Evolutionary conservation across 2,329 filamentous ascomycete species (phyloP).

Genomic region (Madurella fahalii): DNA sequence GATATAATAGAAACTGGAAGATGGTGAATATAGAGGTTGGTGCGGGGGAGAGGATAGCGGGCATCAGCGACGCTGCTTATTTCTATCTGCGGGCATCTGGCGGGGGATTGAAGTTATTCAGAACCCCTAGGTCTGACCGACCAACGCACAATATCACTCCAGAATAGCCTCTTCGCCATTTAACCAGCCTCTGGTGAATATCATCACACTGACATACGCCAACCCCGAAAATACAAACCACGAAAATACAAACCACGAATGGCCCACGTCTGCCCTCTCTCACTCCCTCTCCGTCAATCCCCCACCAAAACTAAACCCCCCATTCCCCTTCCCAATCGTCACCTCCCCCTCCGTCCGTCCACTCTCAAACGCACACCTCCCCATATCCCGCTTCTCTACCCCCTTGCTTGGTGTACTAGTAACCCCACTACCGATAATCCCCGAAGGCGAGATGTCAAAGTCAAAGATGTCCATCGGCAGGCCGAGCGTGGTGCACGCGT

Average conservation of each 20-base stretch:
- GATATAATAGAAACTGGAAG: neutral
- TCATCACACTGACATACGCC: no score
- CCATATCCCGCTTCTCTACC: constrained; percentile 57
- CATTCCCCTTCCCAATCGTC: constrained; percentile 30
- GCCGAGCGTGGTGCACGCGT: constrained; percentile 84
- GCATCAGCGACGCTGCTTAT: no score
- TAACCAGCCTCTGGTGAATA: no score
- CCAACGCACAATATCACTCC: neutral
- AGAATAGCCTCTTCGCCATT: no score
- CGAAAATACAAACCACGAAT: no score
- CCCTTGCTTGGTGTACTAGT: no score
- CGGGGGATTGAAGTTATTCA: no score
- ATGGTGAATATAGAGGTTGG: neutral
- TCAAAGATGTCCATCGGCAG: constrained; percentile 93
- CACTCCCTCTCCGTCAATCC: constrained; percentile 46
- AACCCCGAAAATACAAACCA: no score
- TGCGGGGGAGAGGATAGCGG: no score
- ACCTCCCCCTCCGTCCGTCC: constrained; percentile 44
- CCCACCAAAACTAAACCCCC: constrained; percentile 47
- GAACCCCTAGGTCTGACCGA: neutral
- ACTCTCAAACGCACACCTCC: constrained; percentile 62
- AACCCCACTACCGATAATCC: no score
- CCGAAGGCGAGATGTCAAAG: constrained; percentile 73
- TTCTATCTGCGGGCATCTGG: no score
- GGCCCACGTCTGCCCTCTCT: no score